These are phyloP conservation scores for Sclerotinia spermophila DNA, from an alignment of 2,329 filamentous ascomycete genomes.

Conservation along the genomic window DNA sequence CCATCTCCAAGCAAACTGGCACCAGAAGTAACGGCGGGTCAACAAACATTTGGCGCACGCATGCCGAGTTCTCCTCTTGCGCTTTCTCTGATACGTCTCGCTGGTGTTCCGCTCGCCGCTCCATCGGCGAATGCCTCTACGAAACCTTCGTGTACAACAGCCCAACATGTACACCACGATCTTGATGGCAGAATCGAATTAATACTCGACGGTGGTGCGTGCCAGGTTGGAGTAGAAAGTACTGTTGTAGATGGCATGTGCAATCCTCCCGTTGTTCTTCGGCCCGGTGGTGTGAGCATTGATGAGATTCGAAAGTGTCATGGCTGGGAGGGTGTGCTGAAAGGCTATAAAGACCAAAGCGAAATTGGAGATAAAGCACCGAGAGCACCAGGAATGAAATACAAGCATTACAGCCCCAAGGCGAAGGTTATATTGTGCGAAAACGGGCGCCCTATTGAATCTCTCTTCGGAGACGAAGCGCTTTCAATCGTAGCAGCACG, in stretches of 20 bases:
- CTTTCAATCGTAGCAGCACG: slow-evolving; percentile 19
- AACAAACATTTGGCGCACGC: slow-evolving; percentile 81
- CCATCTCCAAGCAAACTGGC: slow-evolving; percentile 68
- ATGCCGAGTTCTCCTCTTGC: slow-evolving; percentile 88
- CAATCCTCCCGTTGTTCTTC: slow-evolving; percentile 72
- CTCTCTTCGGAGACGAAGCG: not conserved
- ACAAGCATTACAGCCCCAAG: slow-evolving; percentile 93
- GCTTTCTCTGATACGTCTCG: slow-evolving; percentile 76
- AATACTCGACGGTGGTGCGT: slow-evolving; percentile 85
- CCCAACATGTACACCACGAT: slow-evolving; percentile 84
- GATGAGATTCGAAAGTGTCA: slow-evolving; percentile 69
- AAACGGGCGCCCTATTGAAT: slow-evolving; percentile 33
- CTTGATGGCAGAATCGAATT: slow-evolving; percentile 76
- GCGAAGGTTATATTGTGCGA: slow-evolving; percentile 84
- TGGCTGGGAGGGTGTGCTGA: slow-evolving; percentile 76
- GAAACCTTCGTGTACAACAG: slow-evolving; percentile 85
- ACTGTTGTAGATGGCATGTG: slow-evolving; percentile 92
- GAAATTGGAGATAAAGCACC: slow-evolving; percentile 65
- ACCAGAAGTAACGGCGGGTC: slow-evolving; percentile 84
- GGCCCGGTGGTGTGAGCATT: slow-evolving; percentile 83
- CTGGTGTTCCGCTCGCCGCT: slow-evolving; percentile 76
- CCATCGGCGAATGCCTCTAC: slow-evolving; percentile 95
- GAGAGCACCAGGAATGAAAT: slow-evolving; percentile 96
- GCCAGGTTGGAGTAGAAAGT: slow-evolving; percentile 88
- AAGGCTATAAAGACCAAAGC: slow-evolving; percentile 74